phyloP scores from a whole-genome alignment of 208 protist species.

The Trypanosoma boissoni region DNA sequence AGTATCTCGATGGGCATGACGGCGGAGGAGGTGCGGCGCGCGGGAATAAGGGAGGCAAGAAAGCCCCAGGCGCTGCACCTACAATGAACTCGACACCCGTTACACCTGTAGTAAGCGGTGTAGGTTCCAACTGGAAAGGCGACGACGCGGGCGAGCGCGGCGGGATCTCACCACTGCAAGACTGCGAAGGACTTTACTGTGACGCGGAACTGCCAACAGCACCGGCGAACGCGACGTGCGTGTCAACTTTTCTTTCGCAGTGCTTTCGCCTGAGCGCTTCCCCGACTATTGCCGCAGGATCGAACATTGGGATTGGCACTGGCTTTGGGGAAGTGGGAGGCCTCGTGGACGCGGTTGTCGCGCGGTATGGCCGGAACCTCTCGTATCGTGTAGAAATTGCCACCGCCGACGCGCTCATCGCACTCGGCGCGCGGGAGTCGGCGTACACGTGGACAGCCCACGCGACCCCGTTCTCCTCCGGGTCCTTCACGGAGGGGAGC shows the following conservation, averaged over 20 bases:
- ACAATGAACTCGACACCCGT: no score
- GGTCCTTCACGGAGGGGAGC: background rate
- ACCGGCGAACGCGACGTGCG: conserved; percentile 22
- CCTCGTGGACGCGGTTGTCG: conserved; percentile 39
- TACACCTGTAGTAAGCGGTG: no score
- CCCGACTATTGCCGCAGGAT: no score
- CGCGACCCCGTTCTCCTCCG: no score
- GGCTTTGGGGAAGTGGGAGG: background rate
- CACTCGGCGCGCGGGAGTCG: conserved; percentile 42
- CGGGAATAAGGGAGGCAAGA: background rate
- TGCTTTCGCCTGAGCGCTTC: conserved; percentile 20
- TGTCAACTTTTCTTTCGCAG: conserved; percentile 21
- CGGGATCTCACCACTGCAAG: background rate
- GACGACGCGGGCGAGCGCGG: no score
- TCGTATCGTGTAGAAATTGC: conserved; percentile 50
- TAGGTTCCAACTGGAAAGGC: no score
- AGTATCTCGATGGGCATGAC: conserved; percentile 9
- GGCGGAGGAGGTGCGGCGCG: background rate
- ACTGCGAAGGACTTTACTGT: conserved; percentile 18
- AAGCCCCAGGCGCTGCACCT: background rate
- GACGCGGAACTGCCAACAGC: conserved; percentile 33
- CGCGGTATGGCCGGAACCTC: conserved; percentile 46
- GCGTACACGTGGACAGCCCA: conserved; percentile 43
- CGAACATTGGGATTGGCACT: background rate
- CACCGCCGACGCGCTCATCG: conserved; percentile 57